Percentiles rank a stretch among this genome's conserved stretches.
These are phyloP conservation scores for Starmera dryadoides DNA, from an alignment of 805 yeast species.

Conservation along the genomic window DNA sequence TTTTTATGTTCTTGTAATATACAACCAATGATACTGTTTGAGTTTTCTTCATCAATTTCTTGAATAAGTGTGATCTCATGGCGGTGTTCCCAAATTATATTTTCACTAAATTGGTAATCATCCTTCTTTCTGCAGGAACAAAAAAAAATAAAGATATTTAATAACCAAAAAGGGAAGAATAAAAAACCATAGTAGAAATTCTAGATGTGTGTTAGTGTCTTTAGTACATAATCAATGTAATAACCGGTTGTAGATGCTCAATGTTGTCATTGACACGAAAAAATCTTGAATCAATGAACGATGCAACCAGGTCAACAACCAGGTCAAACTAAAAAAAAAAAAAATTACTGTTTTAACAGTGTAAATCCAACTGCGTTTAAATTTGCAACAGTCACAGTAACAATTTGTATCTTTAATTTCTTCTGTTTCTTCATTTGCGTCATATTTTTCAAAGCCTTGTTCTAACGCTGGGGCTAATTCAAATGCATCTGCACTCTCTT, in stretches of 20 bases:
- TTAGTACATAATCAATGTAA: too few species aligned
- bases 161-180: slow-evolving; percentile 13
- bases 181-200: slow-evolving; percentile 16
- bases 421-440: background rate
- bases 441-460: background rate
- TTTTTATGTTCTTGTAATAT: slow-evolving; percentile 11
- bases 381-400: slow-evolving; percentile 15
- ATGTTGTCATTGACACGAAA: background rate
- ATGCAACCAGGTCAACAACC: too few species aligned
- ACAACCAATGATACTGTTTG: slow-evolving; percentile 3
- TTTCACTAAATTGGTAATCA: slow-evolving; percentile 12
- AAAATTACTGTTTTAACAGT: slow-evolving; percentile 8
- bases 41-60: slow-evolving; percentile 5
- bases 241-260: too few species aligned
- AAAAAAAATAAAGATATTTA: slow-evolving; percentile 8
- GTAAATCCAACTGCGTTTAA: slow-evolving; percentile 5
- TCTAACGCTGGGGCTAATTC: background rate
- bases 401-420: slow-evolving; percentile 7
- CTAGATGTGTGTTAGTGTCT: slow-evolving; percentile 3
- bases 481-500: background rate
- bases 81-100: slow-evolving; percentile 7
- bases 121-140: background rate
- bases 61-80: slow-evolving; percentile 7
- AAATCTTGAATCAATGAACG: too few species aligned
- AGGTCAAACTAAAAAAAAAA: too few species aligned